Conservation (phyloP, 2,329 filamentous ascomycete species). For the Capronia coronata region DNA sequence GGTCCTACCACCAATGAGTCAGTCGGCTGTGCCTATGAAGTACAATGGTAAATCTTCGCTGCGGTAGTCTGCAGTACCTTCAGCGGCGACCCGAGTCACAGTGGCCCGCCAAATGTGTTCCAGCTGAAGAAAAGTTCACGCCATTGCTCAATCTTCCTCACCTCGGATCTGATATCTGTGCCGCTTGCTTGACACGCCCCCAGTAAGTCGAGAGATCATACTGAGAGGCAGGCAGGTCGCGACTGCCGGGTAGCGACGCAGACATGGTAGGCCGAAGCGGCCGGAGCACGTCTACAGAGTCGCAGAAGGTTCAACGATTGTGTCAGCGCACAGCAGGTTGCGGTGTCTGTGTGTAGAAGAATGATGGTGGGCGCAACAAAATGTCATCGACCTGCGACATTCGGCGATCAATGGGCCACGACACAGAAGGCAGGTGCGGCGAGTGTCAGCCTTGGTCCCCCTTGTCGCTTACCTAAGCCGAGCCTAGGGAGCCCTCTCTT, state of each 20-base stretch:
- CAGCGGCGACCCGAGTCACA: constrained; percentile 6
- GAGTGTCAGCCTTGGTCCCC: constrained; percentile 1
- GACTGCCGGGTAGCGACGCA: constrained; percentile 56
- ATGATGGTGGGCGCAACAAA: neutral
- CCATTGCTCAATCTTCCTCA: constrained; percentile 46
- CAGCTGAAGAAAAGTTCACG: neutral
- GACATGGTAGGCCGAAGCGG: constrained; percentile 44
- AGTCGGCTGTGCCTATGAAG: neutral
- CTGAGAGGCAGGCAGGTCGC: constrained; percentile 83
- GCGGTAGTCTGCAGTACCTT: constrained; percentile 20
- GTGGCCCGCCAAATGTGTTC: neutral
- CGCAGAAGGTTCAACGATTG: neutral
- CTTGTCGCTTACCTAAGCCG: too few relatives aligned
- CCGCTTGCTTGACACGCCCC: constrained; percentile 85
- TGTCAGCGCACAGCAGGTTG: neutral
- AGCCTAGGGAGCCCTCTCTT: too few relatives aligned
- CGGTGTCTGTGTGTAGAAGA: neutral
- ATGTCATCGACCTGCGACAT: neutral
- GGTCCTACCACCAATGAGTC: constrained; percentile 54
- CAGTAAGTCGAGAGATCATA: constrained; percentile 91
- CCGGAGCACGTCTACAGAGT: constrained; percentile 1
- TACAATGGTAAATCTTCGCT: constrained; percentile 1
- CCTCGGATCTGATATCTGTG: constrained; percentile 90
- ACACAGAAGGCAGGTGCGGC: constrained; percentile 2
- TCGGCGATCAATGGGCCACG: neutral